Evolutionary conservation across 176 grass and related monocot species (phyloP).

Genomic region (Elymus sibiricus): DNA sequence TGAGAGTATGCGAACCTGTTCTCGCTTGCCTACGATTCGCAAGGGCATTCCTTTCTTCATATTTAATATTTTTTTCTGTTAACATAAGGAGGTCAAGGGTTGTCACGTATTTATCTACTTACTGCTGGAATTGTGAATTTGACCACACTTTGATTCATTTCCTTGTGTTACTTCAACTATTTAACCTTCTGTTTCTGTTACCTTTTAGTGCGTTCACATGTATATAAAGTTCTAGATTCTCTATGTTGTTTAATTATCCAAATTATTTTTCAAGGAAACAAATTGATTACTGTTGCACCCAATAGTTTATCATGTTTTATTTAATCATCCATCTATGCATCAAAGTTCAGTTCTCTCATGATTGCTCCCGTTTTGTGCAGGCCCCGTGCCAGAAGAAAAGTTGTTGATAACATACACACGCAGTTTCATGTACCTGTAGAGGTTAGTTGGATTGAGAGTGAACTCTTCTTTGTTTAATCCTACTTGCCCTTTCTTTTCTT

Average conservation of each 20-base stretch:
- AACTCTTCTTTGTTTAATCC: neutral
- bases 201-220: neutral
- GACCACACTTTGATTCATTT: neutral
- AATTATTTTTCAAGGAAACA: neutral
- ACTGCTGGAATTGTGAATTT: neutral
- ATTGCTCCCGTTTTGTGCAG: slow-evolving; percentile 38
- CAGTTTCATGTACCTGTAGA: slow-evolving; percentile 59
- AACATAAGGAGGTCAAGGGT: neutral
- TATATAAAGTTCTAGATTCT: neutral
- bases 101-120: neutral
- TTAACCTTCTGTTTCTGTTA: neutral
- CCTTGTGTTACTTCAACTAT: neutral
- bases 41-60: neutral
- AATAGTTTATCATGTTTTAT: neutral
- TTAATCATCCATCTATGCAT: neutral
- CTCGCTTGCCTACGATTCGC: neutral
- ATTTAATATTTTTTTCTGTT: neutral
- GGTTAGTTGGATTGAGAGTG: slow-evolving; percentile 32
- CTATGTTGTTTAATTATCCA: neutral
- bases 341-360: neutral
- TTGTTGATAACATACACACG: slow-evolving; percentile 55
- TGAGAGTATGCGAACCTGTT: neutral
- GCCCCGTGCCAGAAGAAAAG: slow-evolving; percentile 40
- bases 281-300: neutral
- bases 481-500: neutral